Base-by-base conservation (phyloP, 2,329 filamentous ascomycete species). In the Penicillium expansum region DNA sequence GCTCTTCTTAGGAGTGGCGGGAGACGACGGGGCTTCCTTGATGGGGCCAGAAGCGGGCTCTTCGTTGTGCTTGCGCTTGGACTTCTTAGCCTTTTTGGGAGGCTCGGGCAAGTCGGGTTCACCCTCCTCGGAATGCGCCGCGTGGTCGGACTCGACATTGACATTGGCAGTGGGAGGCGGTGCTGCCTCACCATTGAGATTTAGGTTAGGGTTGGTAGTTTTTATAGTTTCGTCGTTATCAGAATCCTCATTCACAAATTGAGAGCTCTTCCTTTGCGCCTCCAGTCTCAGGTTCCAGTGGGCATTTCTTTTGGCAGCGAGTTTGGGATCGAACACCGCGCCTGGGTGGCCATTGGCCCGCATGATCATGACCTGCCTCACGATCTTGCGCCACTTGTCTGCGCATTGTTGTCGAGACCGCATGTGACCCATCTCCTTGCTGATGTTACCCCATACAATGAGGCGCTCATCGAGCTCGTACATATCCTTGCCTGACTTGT, bases 401-500 rank as follows among this genome's bases (percentile, higher is more conserved):
- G 72, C 71, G 41, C 72, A 74, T 57, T 76, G 73, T 38, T 76
- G 72, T 45, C 73, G 66, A n/a, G 73, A 73, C 7, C 73, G 70
- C 16, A 54, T 56, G 48, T 74, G 63, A 0, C 61, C 37, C 44
- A 76, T 65, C 3, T 41, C 45, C 37, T 69, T 49, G 52, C 73
- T 75, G 13, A 75, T 59, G 13, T 52, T 44, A 6, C 71, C 69
- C 73, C 73, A 76, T 11, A 58, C 48, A 27, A 75, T 58, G 24
- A 67, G 47, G 4, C 59, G 63, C 16, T 75, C 74, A 16, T 70
- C 65, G 62, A 74, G 68, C 48, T 72, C 72, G 48, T 74, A 74
- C 18, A 73, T 67, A 47, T 77, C 72, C 20, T 66, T 68, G 11
- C 72, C 71, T 14, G 70, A 55, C 59, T 64, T 11, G 41, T 43